Base-by-base conservation (phyloP, 495 filamentous ascomycete genomes). In the Margaritispora aquatica region DNA sequence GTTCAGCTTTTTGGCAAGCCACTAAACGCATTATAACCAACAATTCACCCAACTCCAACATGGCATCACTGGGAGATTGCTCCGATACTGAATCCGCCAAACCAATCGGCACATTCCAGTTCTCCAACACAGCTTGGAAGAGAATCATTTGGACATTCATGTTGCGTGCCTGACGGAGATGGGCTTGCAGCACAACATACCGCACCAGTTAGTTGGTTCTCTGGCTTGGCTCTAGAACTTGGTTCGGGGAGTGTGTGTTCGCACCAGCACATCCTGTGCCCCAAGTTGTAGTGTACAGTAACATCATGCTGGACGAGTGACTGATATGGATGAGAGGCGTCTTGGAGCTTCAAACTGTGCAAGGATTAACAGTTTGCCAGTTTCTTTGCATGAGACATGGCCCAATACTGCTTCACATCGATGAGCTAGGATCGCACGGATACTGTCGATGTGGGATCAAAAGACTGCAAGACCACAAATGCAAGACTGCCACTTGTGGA, bases 351-450 rank as follows among this genome's bases (percentile, higher is more conserved):
- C 57, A 54, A 58, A n/a, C n/a, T 50, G 54, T 57, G 55, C 60
- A 62, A 54, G 60, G 60, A 62, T 62, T 1, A 19, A 15, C 1
- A 26, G 34, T 62, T 20, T 58, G 60, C 48, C 58, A 46, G 50
- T 34, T 38, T 53, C 59, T 54, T n/a, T 62, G 60, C 60, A 62
- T 62, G 48, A 62, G 54, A 58, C 60, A 54, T 29, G 34, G 49
- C 51, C 60, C 60, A 62, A 58, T 62, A 53, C 47, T 44, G 54
- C 48, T 29, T 50, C 26, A 50, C 17, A 31, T 20, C 23, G 21
- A 21, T 47, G 22, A 50, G 38, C 60, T 58, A 58, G 55, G 60
- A 53, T 58, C 15, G 38, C 38, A 44, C 7, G 38, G 31, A 23
- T 23, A 10, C 41, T 27, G 2, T 26, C 27, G 21, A 54, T 36